Conservation (phyloP, 805 yeast species). For the Priceomyces haplophilus region DNA sequence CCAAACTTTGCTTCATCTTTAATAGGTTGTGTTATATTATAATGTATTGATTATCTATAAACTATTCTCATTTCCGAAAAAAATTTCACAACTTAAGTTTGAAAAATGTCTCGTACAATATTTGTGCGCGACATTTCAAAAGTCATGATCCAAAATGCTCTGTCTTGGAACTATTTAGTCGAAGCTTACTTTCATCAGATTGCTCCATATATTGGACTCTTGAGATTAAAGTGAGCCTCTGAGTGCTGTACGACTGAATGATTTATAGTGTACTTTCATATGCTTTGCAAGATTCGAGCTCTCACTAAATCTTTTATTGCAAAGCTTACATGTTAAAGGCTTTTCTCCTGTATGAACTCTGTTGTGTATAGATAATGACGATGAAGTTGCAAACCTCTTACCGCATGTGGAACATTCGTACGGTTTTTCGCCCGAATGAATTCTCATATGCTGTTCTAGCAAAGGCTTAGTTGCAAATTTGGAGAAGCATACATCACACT, state of each 20-base stretch:
- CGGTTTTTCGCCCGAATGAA: conserved; percentile 90
- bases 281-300: conserved; percentile 87
- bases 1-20: conserved; percentile 25
- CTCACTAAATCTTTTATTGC: conserved; percentile 84
- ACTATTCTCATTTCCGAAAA: too few relatives aligned
- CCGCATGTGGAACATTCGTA: conserved; percentile 69
- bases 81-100: too few relatives aligned
- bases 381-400: conserved; percentile 76
- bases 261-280: conserved; percentile 68
- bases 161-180: too few relatives aligned
- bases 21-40: not conserved
- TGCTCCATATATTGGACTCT: too few relatives aligned
- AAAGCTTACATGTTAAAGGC: conserved; percentile 76
- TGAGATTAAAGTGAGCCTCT: too few relatives aligned
- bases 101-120: not conserved
- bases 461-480: conserved; percentile 74
- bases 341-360: conserved; percentile 89
- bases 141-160: too few relatives aligned
- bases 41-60: too few relatives aligned
- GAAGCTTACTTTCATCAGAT: too few relatives aligned
- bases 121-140: conserved; percentile 6
- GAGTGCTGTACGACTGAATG: too few relatives aligned
- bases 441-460: conserved; percentile 76
- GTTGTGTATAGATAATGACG: conserved; percentile 77
- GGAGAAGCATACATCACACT: conserved; percentile 67